phyloP scores from a whole-genome alignment of 2,329 filamentous ascomycete species.

The Zymoseptoria crescenta region DNA sequence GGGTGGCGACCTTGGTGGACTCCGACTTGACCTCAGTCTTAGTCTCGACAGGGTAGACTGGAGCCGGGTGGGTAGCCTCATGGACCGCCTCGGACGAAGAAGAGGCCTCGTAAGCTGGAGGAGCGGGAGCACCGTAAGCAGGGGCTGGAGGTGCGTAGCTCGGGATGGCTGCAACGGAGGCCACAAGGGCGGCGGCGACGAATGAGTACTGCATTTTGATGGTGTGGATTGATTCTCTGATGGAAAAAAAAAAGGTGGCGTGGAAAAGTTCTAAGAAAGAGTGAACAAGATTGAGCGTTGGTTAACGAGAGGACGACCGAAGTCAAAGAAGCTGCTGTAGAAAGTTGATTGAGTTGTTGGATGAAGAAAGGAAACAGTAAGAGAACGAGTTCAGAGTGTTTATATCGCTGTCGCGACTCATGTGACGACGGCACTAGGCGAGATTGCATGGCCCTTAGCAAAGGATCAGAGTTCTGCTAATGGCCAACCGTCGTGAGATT shows the following conservation, averaged over 20 bases:
- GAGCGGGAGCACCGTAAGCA: background rate
- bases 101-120: background rate
- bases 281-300: conserved; percentile 11
- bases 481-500: background rate
- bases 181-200: conserved; percentile 18
- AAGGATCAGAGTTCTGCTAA: background rate
- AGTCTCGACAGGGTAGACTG: too few relatives aligned
- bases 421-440: background rate
- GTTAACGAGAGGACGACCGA: conserved; percentile 19
- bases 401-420: background rate
- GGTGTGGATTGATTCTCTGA: conserved; percentile 1
- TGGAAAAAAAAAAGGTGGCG: background rate
- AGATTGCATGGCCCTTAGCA: background rate
- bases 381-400: background rate
- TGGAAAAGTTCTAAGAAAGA: conserved; percentile 2
- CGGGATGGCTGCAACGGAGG: conserved; percentile 12
- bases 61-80: background rate
- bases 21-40: too few relatives aligned
- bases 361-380: background rate
- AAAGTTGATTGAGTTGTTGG: conserved; percentile 4
- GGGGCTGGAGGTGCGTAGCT: conserved; percentile 1
- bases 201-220: conserved; percentile 18
- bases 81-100: background rate
- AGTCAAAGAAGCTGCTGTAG: conserved; percentile 9
- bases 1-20: too few relatives aligned